Conservation (phyloP, 2,329 filamentous ascomycete genomes). For the Rhinocladiella similis region DNA sequence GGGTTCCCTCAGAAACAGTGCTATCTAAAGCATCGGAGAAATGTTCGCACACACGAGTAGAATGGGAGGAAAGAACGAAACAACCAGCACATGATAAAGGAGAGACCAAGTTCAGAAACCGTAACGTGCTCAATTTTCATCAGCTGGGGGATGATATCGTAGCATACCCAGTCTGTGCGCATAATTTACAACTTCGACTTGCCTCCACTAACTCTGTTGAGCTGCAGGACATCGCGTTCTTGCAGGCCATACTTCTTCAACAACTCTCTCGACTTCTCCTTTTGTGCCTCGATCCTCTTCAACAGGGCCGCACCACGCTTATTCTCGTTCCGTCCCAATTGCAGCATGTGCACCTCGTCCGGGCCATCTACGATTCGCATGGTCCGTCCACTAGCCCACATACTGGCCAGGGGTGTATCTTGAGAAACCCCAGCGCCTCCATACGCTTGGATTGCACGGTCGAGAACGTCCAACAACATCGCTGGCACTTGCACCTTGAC, state of each 20-base stretch:
- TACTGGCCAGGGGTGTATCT: constrained; percentile 82
- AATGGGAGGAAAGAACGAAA: no score
- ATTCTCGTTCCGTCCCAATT: constrained; percentile 58
- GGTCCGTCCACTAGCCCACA: constrained; percentile 76
- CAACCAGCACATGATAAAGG: no score
- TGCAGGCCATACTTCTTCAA: constrained; percentile 26
- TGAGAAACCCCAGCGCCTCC: constrained; percentile 89
- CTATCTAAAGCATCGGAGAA: no score
- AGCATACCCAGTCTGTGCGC: no score
- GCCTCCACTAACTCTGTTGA: constrained; percentile 25
- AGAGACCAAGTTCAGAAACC: no score
- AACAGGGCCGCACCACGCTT: constrained; percentile 39
- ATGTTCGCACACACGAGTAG: no score
- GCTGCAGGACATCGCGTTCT: constrained; percentile 22
- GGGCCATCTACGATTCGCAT: constrained; percentile 88
- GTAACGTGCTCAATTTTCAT: no score
- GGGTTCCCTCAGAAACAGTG: no score
- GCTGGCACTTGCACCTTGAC: constrained; percentile 90
- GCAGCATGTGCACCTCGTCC: constrained; percentile 84
- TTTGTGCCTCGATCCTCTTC: constrained; percentile 27
- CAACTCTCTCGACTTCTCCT: constrained; percentile 26
- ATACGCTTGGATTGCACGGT: constrained; percentile 90
- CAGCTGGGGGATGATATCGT: no score
- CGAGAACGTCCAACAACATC: constrained; percentile 81
- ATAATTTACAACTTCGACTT: constrained; percentile 22